Conservation (phyloP, 83 land plant genomes). For the Isoetes engelmannii region DNA sequence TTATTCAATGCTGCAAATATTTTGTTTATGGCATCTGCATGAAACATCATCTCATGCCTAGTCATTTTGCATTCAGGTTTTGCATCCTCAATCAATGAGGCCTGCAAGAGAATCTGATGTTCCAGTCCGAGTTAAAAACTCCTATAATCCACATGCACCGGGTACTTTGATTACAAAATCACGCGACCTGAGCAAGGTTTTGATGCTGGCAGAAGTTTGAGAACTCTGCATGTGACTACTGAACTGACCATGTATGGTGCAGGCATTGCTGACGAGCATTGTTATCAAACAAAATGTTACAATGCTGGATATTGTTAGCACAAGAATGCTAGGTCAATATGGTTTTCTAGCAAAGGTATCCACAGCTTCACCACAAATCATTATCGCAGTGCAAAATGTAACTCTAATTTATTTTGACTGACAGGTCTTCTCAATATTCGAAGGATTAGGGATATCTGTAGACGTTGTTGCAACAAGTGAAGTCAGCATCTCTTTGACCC, state of each 20-base stretch:
- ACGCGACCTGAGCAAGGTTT: constrained; percentile 92
- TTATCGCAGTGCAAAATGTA: too few species aligned
- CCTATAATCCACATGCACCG: constrained; percentile 88
- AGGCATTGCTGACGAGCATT: constrained; percentile 89
- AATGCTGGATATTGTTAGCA: constrained; percentile 97
- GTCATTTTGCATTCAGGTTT: constrained; percentile 59
- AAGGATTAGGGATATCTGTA: constrained; percentile 84
- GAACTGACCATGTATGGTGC: constrained; percentile 13
- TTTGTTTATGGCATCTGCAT: too few species aligned
- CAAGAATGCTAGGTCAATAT: constrained; percentile 94
- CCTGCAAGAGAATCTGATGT: constrained; percentile 91
- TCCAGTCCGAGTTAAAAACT: constrained; percentile 96
- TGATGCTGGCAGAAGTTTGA: neutral
- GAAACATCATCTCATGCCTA: too few species aligned
- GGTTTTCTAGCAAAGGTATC: constrained; percentile 96
- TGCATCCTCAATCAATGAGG: constrained; percentile 98
- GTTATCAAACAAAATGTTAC: constrained; percentile 88
- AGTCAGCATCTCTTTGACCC: constrained; percentile 93
- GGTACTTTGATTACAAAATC: constrained; percentile 73
- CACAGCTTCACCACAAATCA: too few species aligned
- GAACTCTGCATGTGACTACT: neutral
- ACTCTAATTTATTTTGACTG: too few species aligned
- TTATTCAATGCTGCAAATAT: too few species aligned
- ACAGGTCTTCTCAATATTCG: constrained; percentile 89
- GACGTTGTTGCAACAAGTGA: constrained; percentile 99